A percentile compares a stretch with the other conserved stretches of the same genome.
These are phyloP conservation scores for Mucor indicus DNA, from an alignment of 371 early-diverging fungal species.

Conservation along the genomic window DNA sequence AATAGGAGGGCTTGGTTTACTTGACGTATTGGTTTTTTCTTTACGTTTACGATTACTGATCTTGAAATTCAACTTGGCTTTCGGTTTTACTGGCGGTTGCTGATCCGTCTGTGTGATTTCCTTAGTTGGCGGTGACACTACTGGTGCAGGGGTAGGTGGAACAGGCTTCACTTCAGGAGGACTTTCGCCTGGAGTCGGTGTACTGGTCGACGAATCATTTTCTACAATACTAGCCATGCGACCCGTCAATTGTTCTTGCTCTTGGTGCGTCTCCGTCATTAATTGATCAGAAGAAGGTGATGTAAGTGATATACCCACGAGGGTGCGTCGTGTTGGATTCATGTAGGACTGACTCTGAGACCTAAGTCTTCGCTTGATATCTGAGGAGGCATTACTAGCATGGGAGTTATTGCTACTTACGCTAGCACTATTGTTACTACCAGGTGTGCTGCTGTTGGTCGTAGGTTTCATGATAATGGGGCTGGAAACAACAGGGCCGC, in stretches of 20 bases:
- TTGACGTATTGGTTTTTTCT: slow-evolving; percentile 25
- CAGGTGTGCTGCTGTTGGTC: neutral
- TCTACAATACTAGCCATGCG: too few relatives aligned
- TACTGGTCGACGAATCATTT: too few relatives aligned
- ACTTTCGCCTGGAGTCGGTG: too few relatives aligned
- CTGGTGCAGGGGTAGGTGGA: neutral
- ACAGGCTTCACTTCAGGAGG: too few relatives aligned
- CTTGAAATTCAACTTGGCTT: slow-evolving; percentile 27
- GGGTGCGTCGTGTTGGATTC: neutral
- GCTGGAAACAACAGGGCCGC: neutral
- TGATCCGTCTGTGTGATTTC: neutral
- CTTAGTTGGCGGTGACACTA: neutral
- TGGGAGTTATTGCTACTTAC: neutral
- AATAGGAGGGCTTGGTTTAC: slow-evolving; percentile 61
- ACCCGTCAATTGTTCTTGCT: too few relatives aligned
- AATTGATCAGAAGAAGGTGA: neutral
- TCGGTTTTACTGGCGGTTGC: neutral
- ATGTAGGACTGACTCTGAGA: too few relatives aligned
- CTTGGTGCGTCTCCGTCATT: too few relatives aligned
- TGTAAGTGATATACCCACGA: slow-evolving; percentile 1
- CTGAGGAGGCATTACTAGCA: neutral
- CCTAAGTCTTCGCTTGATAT: slow-evolving; percentile 6
- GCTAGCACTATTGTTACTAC: neutral
- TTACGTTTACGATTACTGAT: slow-evolving; percentile 37
- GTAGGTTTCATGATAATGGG: neutral